Conservation (phyloP, 805 yeast genomes). For the Kodamaea restingae region DNA sequence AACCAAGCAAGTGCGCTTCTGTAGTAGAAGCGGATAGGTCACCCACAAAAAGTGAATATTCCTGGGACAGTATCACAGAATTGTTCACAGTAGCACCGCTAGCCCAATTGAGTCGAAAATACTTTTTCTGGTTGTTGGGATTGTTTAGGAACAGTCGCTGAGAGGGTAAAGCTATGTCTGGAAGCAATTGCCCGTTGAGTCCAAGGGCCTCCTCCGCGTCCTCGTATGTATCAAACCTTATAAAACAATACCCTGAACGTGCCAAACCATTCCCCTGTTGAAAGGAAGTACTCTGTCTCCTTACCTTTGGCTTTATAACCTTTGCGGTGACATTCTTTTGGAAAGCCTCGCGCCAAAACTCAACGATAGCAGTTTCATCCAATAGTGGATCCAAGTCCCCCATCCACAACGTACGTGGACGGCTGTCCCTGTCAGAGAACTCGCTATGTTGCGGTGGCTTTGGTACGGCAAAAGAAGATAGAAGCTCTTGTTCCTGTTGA, state of each 20-base stretch:
- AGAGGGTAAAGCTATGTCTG: constrained; percentile 49
- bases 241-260: constrained; percentile 68
- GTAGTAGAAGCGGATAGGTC: constrained; percentile 75
- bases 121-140: constrained; percentile 51
- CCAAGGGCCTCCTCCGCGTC: constrained; percentile 68
- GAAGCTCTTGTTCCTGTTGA: constrained; percentile 41
- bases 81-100: constrained; percentile 73
- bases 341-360: constrained; percentile 56
- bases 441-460: constrained; percentile 34
- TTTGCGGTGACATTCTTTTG: constrained; percentile 60
- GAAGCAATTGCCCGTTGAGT: constrained; percentile 61
- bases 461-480: constrained; percentile 36
- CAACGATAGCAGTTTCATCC: constrained; percentile 54
- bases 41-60: constrained; percentile 77
- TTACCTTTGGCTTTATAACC: constrained; percentile 48
- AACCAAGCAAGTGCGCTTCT: constrained; percentile 70
- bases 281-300: constrained; percentile 17
- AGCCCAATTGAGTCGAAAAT: constrained; percentile 79
- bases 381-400: constrained; percentile 81
- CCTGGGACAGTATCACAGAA: constrained; percentile 70
- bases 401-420: constrained; percentile 82
- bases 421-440: constrained; percentile 19
- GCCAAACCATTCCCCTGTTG: constrained; percentile 20
- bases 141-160: constrained; percentile 37
- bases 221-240: constrained; percentile 64